These are phyloP conservation scores for Myxozyma lipomycoides DNA, from an alignment of 805 yeast genomes.

Conservation along the genomic window DNA sequence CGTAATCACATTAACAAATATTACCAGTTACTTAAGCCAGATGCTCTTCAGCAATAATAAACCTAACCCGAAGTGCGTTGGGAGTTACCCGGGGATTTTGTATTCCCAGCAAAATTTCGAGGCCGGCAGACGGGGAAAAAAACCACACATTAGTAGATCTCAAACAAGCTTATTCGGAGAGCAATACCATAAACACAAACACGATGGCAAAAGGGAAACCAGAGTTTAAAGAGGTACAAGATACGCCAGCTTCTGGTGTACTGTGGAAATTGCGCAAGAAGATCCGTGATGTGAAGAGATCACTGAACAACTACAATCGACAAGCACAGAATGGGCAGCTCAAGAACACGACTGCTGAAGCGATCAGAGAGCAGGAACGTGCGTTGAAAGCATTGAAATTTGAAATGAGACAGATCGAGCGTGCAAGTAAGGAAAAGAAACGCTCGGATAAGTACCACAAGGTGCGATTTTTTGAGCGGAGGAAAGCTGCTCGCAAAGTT, in stretches of 20 bases:
- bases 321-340: slow-evolving; percentile 41
- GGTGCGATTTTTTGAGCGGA: slow-evolving; percentile 68
- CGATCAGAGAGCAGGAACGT: slow-evolving; percentile 51
- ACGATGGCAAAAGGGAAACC: slow-evolving; percentile 4
- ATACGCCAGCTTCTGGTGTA: slow-evolving; percentile 3
- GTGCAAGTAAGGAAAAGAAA: slow-evolving; percentile 46
- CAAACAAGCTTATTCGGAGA: neutral
- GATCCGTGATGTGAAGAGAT: slow-evolving; percentile 79
- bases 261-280: slow-evolving; percentile 61
- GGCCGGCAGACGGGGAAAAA: neutral
- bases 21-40: no score
- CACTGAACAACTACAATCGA: slow-evolving; percentile 45
- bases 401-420: slow-evolving; percentile 52
- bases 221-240: slow-evolving; percentile 6
- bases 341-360: slow-evolving; percentile 55
- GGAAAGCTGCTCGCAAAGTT: slow-evolving; percentile 30
- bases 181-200: neutral
- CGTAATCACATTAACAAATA: no score
- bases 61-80: neutral
- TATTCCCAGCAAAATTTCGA: no score
- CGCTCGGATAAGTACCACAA: slow-evolving; percentile 77
- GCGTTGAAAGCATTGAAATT: slow-evolving; percentile 59
- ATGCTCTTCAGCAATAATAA: no score
- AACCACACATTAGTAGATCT: neutral
- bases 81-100: neutral